Conservation (phyloP, 2,329 filamentous ascomycete genomes). For the Alternaria gaisen region DNA sequence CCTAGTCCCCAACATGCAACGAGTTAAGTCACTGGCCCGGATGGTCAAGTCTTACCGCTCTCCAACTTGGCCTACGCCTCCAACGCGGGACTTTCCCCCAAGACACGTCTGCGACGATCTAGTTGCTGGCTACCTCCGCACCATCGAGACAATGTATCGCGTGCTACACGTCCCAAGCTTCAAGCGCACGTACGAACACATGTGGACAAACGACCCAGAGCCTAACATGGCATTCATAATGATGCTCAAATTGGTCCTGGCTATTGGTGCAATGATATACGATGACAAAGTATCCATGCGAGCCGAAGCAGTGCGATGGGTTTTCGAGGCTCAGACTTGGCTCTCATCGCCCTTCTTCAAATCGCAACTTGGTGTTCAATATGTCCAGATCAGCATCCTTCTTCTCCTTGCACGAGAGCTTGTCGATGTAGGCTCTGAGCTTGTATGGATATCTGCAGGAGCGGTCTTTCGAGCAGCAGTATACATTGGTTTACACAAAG, state of each 20-base stretch:
- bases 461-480: constrained; percentile 51
- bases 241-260: constrained; percentile 66
- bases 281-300: constrained; percentile 63
- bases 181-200: constrained; percentile 57
- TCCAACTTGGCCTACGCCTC: constrained; percentile 59
- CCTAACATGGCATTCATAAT: constrained; percentile 60
- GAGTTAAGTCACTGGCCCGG: constrained; percentile 63
- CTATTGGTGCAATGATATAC: constrained; percentile 63
- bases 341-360: constrained; percentile 64
- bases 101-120: constrained; percentile 58
- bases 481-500: constrained; percentile 54
- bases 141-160: constrained; percentile 59
- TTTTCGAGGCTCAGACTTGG: constrained; percentile 67
- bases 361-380: constrained; percentile 58
- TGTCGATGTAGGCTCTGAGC: constrained; percentile 45
- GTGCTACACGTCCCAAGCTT: constrained; percentile 64
- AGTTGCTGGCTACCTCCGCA: constrained; percentile 60
- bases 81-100: constrained; percentile 58
- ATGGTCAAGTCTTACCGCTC: constrained; percentile 61
- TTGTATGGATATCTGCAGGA: constrained; percentile 52
- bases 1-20: constrained; percentile 52
- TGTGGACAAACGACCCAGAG: constrained; percentile 54
- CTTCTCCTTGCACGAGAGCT: constrained; percentile 51
- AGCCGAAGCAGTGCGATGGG: constrained; percentile 62
- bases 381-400: constrained; percentile 58